phyloP scores from a whole-genome alignment of 495 filamentous ascomycete genomes.

The Podospora fimiseda region DNA sequence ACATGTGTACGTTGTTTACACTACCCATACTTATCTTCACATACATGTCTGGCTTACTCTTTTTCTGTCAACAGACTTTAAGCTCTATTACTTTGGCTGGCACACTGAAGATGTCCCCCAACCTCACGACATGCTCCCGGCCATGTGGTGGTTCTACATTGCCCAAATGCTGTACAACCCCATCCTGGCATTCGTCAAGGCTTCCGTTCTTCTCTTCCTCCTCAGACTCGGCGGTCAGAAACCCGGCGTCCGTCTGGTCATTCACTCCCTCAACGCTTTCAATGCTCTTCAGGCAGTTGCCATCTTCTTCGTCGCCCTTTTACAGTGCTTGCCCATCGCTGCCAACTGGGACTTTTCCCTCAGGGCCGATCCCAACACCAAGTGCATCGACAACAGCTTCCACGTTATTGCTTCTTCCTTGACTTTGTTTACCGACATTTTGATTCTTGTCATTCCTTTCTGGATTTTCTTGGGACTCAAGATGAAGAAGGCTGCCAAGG shows the following conservation, averaged over 20 bases:
- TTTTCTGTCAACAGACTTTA: too few relatives aligned
- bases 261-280: constrained; percentile 37
- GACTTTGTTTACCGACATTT: constrained; percentile 41
- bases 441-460: constrained; percentile 38
- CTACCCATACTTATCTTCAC: not conserved
- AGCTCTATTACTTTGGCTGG: constrained; percentile 38
- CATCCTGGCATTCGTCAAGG: constrained; percentile 49
- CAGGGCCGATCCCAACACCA: constrained; percentile 30
- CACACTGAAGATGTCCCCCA: constrained; percentile 38
- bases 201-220: constrained; percentile 50
- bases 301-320: constrained; percentile 46
- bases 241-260: constrained; percentile 33
- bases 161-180: constrained; percentile 55
- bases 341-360: constrained; percentile 35
- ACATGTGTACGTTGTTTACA: constrained; percentile 8
- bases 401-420: constrained; percentile 36
- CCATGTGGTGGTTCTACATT: constrained; percentile 37
- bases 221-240: constrained; percentile 36
- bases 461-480: constrained; percentile 41
- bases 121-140: constrained; percentile 20
- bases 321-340: constrained; percentile 45
- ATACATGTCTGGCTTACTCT: too few relatives aligned
- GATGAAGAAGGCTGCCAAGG: constrained; percentile 35
- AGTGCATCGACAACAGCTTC: constrained; percentile 34
- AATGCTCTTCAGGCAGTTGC: constrained; percentile 42